Conservation (phyloP, 2,329 filamentous ascomycete species). For the Nemania sp. region DNA sequence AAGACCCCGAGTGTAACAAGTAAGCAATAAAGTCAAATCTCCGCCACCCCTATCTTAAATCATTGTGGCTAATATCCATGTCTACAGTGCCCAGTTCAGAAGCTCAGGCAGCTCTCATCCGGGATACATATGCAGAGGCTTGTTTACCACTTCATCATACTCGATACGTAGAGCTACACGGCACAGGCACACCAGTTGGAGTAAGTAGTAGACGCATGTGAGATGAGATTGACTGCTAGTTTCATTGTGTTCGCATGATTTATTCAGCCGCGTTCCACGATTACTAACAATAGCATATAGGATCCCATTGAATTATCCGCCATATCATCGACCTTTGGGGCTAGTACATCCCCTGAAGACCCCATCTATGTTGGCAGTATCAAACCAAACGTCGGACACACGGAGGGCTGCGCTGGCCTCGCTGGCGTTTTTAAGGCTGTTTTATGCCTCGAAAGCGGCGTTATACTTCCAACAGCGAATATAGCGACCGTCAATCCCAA, state of each 20-base stretch:
- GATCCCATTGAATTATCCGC: no score
- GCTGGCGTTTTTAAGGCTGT: constrained; percentile 39
- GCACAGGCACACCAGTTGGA: constrained; percentile 52
- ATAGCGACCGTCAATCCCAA: constrained; percentile 35
- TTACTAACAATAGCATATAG: constrained; percentile 33
- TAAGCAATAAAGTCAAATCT: no score
- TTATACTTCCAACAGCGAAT: constrained; percentile 36
- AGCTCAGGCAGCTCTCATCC: constrained; percentile 1
- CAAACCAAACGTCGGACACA: constrained; percentile 33
- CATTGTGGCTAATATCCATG: neutral
- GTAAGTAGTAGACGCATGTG: constrained; percentile 45
- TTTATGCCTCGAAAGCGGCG: constrained; percentile 35
- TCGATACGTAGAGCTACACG: constrained; percentile 25
- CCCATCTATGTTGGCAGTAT: constrained; percentile 32
- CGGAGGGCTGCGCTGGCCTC: constrained; percentile 32
- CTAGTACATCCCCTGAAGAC: constrained; percentile 19
- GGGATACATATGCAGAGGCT: neutral
- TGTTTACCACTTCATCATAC: neutral
- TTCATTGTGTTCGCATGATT: no score
- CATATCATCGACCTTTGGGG: no score
- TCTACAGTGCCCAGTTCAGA: constrained; percentile 1
- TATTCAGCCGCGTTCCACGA: no score
- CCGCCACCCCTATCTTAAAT: no score
- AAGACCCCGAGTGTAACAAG: neutral
- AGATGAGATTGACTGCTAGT: constrained; percentile 42